phyloP scores from a whole-genome alignment of 2,329 filamentous ascomycete species.

The Arthrocladium fulminans region DNA sequence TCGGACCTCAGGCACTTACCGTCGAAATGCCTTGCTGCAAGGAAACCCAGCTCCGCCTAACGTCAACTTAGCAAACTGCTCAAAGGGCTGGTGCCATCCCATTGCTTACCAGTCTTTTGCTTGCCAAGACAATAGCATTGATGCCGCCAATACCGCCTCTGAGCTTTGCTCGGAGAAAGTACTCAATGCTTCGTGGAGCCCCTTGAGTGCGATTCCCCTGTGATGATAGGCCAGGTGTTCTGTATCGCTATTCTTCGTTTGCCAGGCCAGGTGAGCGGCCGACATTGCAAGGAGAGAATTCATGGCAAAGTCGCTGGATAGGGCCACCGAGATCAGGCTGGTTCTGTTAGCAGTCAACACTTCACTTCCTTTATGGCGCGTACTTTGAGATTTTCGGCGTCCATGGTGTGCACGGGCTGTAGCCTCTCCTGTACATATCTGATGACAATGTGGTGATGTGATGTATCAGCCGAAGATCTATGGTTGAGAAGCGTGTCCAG shows the following conservation, averaged over 20 bases:
- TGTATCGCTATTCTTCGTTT: slow-evolving; percentile 75
- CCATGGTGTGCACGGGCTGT: slow-evolving; percentile 84
- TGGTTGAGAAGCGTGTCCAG: slow-evolving; percentile 62
- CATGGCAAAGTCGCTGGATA: slow-evolving; percentile 83
- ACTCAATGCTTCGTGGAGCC: slow-evolving; percentile 77
- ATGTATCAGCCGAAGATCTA: slow-evolving; percentile 80
- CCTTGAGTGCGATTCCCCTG: slow-evolving; percentile 73
- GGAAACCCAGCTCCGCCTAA: slow-evolving; percentile 83
- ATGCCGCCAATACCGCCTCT: slow-evolving; percentile 84
- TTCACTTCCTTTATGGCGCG: slow-evolving; percentile 33
- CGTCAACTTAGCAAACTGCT: slow-evolving; percentile 29
- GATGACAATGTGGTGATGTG: slow-evolving; percentile 80
- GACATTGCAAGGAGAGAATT: slow-evolving; percentile 85
- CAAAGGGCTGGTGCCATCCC: slow-evolving; percentile 8
- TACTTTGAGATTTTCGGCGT: slow-evolving; percentile 86
- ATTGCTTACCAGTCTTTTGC: slow-evolving; percentile 79
- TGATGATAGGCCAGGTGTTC: slow-evolving; percentile 85
- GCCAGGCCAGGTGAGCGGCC: slow-evolving; percentile 86
- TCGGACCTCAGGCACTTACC: slow-evolving; percentile 45
- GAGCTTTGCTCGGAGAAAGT: slow-evolving; percentile 78
- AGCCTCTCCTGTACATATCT: slow-evolving; percentile 66
- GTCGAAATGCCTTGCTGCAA: slow-evolving; percentile 85
- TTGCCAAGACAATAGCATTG: slow-evolving; percentile 89
- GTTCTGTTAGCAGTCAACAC: slow-evolving; percentile 23
- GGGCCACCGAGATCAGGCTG: slow-evolving; percentile 73